phyloP scores from a whole-genome alignment of 1,284 basidiomycete genomes.

The Cystobasidium slooffiae region DNA sequence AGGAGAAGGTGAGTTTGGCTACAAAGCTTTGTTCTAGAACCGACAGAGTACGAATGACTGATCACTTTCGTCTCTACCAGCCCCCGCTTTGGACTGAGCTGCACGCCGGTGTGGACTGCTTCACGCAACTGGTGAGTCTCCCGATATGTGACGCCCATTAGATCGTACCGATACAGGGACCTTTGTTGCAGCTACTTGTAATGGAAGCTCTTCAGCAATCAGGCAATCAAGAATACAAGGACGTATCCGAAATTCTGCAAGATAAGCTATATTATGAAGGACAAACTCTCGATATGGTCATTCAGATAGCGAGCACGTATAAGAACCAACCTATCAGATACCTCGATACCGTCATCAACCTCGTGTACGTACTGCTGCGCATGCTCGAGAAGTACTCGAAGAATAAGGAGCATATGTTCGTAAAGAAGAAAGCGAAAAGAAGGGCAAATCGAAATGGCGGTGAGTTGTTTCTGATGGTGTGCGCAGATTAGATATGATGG shows the following conservation, averaged over 20 bases:
- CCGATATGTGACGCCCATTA: background rate
- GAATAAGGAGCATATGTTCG: slow-evolving; percentile 71
- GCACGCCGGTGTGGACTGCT: slow-evolving; percentile 89
- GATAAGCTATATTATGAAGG: slow-evolving; percentile 91
- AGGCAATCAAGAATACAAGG: slow-evolving; percentile 66
- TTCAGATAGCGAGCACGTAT: slow-evolving; percentile 75
- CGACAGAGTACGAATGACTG: background rate
- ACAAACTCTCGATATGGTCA: slow-evolving; percentile 82
- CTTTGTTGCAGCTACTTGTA: slow-evolving; percentile 65
- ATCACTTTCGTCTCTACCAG: slow-evolving; percentile 58
- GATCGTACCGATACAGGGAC: background rate
- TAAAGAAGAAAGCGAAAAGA: slow-evolving; percentile 70
- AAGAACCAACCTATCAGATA: slow-evolving; percentile 72
- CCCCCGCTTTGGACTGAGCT: slow-evolving; percentile 90
- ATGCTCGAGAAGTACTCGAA: slow-evolving; percentile 88
- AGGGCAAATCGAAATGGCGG: slow-evolving; percentile 62
- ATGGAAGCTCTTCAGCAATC: slow-evolving; percentile 69
- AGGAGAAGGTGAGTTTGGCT: slow-evolving; percentile 72
- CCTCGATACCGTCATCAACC: slow-evolving; percentile 78
- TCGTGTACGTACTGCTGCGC: slow-evolving; percentile 77
- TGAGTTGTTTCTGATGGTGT: background rate
- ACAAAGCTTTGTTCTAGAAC: background rate
- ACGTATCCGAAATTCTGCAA: slow-evolving; percentile 77
- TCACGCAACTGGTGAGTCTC: slow-evolving; percentile 72
- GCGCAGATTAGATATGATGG: background rate